Base-by-base conservation (phyloP, 106 monocot genomes). In the Platanthera zijinensis region DNA sequence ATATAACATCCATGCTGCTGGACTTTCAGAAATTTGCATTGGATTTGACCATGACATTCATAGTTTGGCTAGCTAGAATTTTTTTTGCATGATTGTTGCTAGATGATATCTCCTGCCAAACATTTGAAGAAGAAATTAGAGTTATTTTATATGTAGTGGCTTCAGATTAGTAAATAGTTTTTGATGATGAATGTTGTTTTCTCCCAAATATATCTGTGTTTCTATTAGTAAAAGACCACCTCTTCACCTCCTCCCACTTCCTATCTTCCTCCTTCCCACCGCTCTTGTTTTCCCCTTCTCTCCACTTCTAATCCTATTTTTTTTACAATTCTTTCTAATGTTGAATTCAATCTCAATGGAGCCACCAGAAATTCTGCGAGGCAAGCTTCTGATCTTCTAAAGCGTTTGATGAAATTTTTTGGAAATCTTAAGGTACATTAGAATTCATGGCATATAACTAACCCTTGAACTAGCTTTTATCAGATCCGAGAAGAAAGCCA, bases 1-100 rank as follows among this genome's bases (percentile, higher is more conserved):
- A 92, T 73, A 85, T 80, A 8, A 83, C 82, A 82, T 94, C 94
- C 61, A 90, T 88, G 78, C 94, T 99, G 80, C 78, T 80, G 8
- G 88, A 90, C 56, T n/a, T n/a, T 52, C 54, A 18, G 48, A 94
- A 84, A 51, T 79, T 81, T n/a, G 53, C 84, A 74, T 76, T 86
- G 2, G 78, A 76, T 52, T 85, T 86, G 50, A 47, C 73, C 53
- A 51, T 68, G 25, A 74, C 62, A 51, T 73, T 48, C 19, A 80
- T 56, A 47, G 71, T 78, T 79, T 87, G 86, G 78, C 76, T 83
- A 0, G 89, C 87, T 62, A 78, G 56, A 48, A 85, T 83, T 78
- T 81, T 90, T 53, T 15, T 32, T 48, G 47, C 47, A 5, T 67
- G 51, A 54, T 30, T 75, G 19, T 70, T 74, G 48, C 69, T 19